These are phyloP conservation scores for Suhomyces choctaworum DNA, from an alignment of 1,139 yeast genomes.

Conservation along the genomic window DNA sequence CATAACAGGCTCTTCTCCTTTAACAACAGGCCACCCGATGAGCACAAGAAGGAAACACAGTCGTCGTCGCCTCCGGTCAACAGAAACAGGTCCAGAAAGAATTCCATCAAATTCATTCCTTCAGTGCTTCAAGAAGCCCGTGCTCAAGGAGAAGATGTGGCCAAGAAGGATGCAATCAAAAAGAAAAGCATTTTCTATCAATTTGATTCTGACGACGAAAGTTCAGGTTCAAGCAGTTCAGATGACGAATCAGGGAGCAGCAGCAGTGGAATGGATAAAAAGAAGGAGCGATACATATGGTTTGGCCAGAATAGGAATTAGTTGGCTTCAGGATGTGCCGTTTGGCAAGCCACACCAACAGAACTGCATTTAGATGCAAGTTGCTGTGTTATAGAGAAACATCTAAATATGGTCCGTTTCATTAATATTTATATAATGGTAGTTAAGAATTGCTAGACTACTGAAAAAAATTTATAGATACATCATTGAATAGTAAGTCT, in stretches of 20 bases:
- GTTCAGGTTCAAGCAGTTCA: slow-evolving; percentile 17
- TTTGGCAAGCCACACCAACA: too few species aligned
- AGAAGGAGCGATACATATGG: slow-evolving; percentile 32
- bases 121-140: slow-evolving; percentile 18
- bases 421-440: too few species aligned
- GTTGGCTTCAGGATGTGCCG: too few species aligned
- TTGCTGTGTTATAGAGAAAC: too few species aligned
- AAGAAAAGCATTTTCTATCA: slow-evolving; percentile 37
- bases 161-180: slow-evolving; percentile 1
- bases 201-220: slow-evolving; percentile 27
- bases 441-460: too few species aligned
- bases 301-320: slow-evolving; percentile 35
- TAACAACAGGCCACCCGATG: slow-evolving; percentile 9
- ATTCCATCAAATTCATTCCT: slow-evolving; percentile 36
- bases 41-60: slow-evolving; percentile 2
- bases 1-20: slow-evolving; percentile 28
- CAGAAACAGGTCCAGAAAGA: slow-evolving; percentile 23
- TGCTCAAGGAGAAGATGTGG: not conserved
- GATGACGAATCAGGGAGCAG: slow-evolving; percentile 12
- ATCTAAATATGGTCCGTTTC: too few species aligned
- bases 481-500: too few species aligned
- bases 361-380: too few species aligned
- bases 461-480: too few species aligned
- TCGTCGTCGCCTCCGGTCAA: slow-evolving; percentile 12
- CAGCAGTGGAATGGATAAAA: slow-evolving; percentile 8